phyloP scores from a whole-genome alignment of 768 basidiomycete species.

The Lactifluus piperatus region DNA sequence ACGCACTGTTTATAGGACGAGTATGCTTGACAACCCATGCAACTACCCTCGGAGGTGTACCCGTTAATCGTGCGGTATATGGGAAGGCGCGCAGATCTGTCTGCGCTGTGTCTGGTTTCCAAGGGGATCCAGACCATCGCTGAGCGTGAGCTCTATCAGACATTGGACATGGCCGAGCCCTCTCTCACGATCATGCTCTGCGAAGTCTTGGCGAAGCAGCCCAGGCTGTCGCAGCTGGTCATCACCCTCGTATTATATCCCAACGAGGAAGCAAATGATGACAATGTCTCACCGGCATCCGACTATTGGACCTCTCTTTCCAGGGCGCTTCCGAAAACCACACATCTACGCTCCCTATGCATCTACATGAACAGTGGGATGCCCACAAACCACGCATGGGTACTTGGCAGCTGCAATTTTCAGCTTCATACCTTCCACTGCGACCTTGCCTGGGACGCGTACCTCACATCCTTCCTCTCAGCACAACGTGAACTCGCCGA shows the following conservation, averaged over 20 bases:
- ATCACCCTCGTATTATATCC: conserved; percentile 45
- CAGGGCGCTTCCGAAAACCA: conserved; percentile 38
- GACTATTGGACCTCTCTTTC: conserved; percentile 46
- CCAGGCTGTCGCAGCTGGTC: conserved; percentile 44
- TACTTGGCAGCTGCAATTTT: conserved; percentile 37
- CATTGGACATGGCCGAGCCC: conserved; percentile 38
- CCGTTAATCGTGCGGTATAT: conserved; percentile 47
- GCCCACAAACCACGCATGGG: conserved; percentile 30
- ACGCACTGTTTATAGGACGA: not conserved
- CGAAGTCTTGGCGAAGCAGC: conserved; percentile 35
- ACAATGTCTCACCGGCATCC: conserved; percentile 26
- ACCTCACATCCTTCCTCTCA: conserved; percentile 46
- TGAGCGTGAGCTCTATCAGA: conserved; percentile 53
- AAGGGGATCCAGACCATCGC: conserved; percentile 45
- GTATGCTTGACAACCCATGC: conserved; percentile 33
- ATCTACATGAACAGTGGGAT: conserved; percentile 31
- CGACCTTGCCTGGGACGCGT: conserved; percentile 55
- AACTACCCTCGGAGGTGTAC: conserved; percentile 50
- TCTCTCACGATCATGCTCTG: conserved; percentile 38
- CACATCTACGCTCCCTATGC: conserved; percentile 42
- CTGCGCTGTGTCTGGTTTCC: conserved; percentile 49
- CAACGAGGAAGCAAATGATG: conserved; percentile 23
- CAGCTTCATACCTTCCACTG: conserved; percentile 54
- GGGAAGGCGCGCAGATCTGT: conserved; percentile 44
- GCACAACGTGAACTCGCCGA: conserved; percentile 40